Base-by-base conservation (phyloP, 2,329 filamentous ascomycete species). In the Hypoxylon sp. region DNA sequence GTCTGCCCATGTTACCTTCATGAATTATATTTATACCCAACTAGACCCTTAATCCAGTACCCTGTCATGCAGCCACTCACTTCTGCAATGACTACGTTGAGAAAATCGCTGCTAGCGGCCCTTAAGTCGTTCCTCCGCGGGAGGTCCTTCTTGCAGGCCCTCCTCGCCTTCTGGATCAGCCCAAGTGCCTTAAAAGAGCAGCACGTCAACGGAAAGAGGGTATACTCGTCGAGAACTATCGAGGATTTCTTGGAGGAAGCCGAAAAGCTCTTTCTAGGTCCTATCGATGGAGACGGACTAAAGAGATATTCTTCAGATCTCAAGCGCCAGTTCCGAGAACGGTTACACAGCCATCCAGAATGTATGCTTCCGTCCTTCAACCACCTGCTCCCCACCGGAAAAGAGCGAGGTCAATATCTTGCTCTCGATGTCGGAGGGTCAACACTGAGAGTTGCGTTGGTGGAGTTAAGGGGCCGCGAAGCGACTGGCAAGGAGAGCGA, bases 381-480 rank as follows among this genome's bases (percentile, higher is more conserved):
- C 80, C 86, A 90, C 72, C 85, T 88, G 71, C 81, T 92, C 5
- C 90, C 90, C 1, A 84, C 80, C n/a, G 90, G 90, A 57, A 77
- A 81, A 51, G 90, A 91, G 75, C 77, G 75, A 48, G 90, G 90
- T 27, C 85, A 84, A 58, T 91, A 85, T 76, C 81, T 92, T 59
- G 88, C 89, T 22, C 81, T 91, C 40, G 90, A 92, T 76, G 88
- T 92, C n/a, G 90, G 90, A 40, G 90, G 90, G 1, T 91, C 90
- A 40, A 92, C 89, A 10, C 80, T 92, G 67, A 84, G 90, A 58
- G 88, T 92, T 31, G 90, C 88, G 5, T 75, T 92, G 72, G 88
- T 92, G 50, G 85, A 90, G 70, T 81, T 92, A 62, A 80, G 81
- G 57, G 87, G 88, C 10, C 81, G 82, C 31, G 80, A 78, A 22